These are phyloP conservation scores for Hygrophila difformis DNA, from an alignment of 257 asterid species.

Conservation along the genomic window DNA sequence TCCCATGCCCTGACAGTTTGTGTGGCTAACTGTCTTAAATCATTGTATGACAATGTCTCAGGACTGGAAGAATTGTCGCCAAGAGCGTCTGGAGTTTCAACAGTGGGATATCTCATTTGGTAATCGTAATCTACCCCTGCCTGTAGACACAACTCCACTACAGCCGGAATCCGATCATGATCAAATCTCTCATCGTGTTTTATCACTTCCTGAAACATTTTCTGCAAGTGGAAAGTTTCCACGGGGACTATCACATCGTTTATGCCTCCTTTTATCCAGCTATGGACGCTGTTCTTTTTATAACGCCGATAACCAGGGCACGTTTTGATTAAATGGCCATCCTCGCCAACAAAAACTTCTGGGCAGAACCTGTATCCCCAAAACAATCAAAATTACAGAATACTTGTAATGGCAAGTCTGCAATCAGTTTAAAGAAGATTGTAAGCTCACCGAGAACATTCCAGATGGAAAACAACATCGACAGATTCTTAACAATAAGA, in stretches of 20 bases:
- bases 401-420: no score
- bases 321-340: conserved; percentile 70
- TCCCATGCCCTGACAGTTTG: conserved; percentile 75
- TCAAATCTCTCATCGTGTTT: conserved; percentile 69
- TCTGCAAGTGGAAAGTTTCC: conserved; percentile 59
- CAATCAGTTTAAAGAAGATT: no score
- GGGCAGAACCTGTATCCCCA: conserved; percentile 64
- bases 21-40: conserved; percentile 33
- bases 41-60: conserved; percentile 30
- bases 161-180: conserved; percentile 65
- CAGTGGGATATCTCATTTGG: conserved; percentile 12
- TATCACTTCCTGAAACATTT: conserved; percentile 49
- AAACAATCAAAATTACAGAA: neutral
- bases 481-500: no score
- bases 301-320: conserved; percentile 62
- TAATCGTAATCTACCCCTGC: conserved; percentile 51
- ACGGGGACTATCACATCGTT: conserved; percentile 57
- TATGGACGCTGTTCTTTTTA: conserved; percentile 50
- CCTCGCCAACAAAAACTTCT: conserved; percentile 72
- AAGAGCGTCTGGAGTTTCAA: conserved; percentile 7
- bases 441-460: no score
- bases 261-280: conserved; percentile 53
- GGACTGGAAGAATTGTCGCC: conserved; percentile 3
- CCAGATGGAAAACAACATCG: no score
- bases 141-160: conserved; percentile 77